Conservation (phyloP, 2,329 filamentous ascomycete species). For the Stagonosporopsis cucurbitacearum region DNA sequence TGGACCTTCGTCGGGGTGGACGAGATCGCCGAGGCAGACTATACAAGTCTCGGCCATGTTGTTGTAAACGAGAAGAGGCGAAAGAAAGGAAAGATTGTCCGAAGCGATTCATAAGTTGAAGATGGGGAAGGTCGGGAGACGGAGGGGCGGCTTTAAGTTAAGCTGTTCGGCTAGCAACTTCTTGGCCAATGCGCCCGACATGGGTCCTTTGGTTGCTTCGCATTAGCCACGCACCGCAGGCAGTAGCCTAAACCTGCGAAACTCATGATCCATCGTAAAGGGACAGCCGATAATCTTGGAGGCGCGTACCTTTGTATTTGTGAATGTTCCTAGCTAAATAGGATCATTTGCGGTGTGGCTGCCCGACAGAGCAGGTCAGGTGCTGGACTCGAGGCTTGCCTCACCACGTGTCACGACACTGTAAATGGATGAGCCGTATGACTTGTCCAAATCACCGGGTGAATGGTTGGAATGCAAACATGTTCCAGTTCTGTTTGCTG, state of each 20-base stretch:
- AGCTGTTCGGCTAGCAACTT: slow-evolving; percentile 26
- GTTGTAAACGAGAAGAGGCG: slow-evolving; percentile 25
- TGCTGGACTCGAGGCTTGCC: slow-evolving; percentile 32
- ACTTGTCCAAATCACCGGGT: slow-evolving; percentile 34
- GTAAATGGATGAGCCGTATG: slow-evolving; percentile 34
- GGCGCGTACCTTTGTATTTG: not conserved
- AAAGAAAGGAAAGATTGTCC: slow-evolving; percentile 30
- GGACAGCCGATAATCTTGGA: not conserved
- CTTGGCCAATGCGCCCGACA: slow-evolving; percentile 16
- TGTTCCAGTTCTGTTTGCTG: slow-evolving; percentile 32
- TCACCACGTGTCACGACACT: slow-evolving; percentile 44
- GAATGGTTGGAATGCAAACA: slow-evolving; percentile 41
- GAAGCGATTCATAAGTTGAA: slow-evolving; percentile 46
- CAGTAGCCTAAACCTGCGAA: slow-evolving; percentile 29
- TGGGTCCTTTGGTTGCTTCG: slow-evolving; percentile 21
- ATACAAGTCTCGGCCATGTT: slow-evolving; percentile 72
- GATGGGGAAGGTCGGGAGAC: slow-evolving; percentile 41
- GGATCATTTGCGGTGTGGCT: slow-evolving; percentile 9
- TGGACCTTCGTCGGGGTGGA: slow-evolving; percentile 59
- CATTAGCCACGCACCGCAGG: slow-evolving; percentile 31
- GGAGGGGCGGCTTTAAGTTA: slow-evolving; percentile 36
- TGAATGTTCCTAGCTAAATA: not conserved
- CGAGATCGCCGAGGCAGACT: slow-evolving; percentile 74
- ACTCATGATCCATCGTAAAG: slow-evolving; percentile 19
- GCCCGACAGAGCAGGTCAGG: slow-evolving; percentile 15